A percentile compares a stretch with the other conserved stretches of the same genome.
phyloP scores from a whole-genome alignment of 768 basidiomycete genomes.

The Russula abietina region DNA sequence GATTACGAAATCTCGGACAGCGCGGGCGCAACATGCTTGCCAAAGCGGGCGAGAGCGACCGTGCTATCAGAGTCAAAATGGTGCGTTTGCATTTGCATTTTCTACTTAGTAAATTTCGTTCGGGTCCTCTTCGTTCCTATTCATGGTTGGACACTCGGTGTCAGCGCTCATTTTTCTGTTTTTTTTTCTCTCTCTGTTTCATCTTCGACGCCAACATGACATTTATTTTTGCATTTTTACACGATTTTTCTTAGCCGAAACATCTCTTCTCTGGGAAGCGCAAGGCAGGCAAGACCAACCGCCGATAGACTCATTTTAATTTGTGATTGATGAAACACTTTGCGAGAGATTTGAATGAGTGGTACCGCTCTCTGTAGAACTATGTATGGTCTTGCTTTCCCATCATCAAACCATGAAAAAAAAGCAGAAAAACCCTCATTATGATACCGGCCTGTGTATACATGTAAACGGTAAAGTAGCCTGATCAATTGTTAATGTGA shows the following conservation, averaged over 20 bases:
- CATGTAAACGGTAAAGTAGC: too few relatives aligned
- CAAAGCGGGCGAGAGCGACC: conserved; percentile 87
- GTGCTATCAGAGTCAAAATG: conserved; percentile 77
- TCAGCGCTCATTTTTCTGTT: neutral
- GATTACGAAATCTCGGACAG: conserved; percentile 82
- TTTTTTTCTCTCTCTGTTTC: neutral
- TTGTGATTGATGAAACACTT: too few relatives aligned
- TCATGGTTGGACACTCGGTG: neutral
- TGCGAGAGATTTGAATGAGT: too few relatives aligned
- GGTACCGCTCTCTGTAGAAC: too few relatives aligned
- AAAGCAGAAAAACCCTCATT: too few relatives aligned
- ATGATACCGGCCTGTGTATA: too few relatives aligned
- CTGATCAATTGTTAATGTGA: too few relatives aligned
- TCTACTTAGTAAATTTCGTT: neutral
- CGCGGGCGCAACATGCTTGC: conserved; percentile 82
- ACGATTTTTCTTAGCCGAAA: conserved; percentile 55
- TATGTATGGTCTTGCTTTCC: too few relatives aligned
- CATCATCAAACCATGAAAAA: too few relatives aligned
- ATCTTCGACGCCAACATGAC: neutral
- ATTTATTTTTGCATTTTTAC: conserved; percentile 5
- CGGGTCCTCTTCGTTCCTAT: too few relatives aligned
- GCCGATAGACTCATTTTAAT: conserved; percentile 42
- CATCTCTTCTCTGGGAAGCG: conserved; percentile 84
- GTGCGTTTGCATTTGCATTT: conserved; percentile 36
- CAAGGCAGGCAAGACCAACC: conserved; percentile 75